phyloP scores from a whole-genome alignment of 2,329 filamentous ascomycete species.

The Amesomyces nigricolor region DNA sequence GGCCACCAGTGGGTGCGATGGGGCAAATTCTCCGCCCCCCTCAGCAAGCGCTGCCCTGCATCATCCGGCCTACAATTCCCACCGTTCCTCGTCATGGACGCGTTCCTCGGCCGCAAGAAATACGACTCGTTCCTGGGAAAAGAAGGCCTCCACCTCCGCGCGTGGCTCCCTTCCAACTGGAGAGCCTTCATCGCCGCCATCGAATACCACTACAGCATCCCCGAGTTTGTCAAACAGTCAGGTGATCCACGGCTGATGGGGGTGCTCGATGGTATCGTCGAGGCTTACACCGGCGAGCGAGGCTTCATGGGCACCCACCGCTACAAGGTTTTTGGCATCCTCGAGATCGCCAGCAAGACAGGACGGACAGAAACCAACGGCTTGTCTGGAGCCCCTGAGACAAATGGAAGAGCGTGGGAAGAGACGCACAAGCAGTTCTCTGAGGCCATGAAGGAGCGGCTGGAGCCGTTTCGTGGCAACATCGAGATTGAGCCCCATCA shows the following conservation, averaged over 20 bases:
- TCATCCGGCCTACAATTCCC: constrained; percentile 48
- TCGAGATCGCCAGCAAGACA: constrained; percentile 49
- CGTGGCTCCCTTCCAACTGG: constrained; percentile 49
- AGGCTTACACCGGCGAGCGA: constrained; percentile 50
- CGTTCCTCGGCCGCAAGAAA: constrained; percentile 47
- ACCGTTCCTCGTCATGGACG: constrained; percentile 50
- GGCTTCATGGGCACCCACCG: constrained; percentile 52
- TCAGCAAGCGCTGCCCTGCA: constrained; percentile 46
- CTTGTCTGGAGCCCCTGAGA: constrained; percentile 40
- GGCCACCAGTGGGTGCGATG: constrained; percentile 46
- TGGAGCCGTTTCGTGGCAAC: constrained; percentile 44
- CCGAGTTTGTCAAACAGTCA: constrained; percentile 47
- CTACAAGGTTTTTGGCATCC: constrained; percentile 53
- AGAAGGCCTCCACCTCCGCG: constrained; percentile 47
- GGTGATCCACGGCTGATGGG: constrained; percentile 46
- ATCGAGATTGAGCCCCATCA: constrained; percentile 45
- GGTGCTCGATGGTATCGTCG: constrained; percentile 49
- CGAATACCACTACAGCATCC: constrained; percentile 49
- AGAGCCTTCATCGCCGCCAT: constrained; percentile 51
- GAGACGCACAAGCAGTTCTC: constrained; percentile 47
- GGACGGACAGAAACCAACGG: constrained; percentile 50
- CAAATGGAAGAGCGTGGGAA: constrained; percentile 42
- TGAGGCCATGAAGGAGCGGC: constrained; percentile 48
- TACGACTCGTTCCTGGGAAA: constrained; percentile 47
- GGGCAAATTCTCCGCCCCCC: constrained; percentile 46